phyloP scores from a whole-genome alignment of 371 early-diverging fungal genomes.

The Saksenaea oblongispora region DNA sequence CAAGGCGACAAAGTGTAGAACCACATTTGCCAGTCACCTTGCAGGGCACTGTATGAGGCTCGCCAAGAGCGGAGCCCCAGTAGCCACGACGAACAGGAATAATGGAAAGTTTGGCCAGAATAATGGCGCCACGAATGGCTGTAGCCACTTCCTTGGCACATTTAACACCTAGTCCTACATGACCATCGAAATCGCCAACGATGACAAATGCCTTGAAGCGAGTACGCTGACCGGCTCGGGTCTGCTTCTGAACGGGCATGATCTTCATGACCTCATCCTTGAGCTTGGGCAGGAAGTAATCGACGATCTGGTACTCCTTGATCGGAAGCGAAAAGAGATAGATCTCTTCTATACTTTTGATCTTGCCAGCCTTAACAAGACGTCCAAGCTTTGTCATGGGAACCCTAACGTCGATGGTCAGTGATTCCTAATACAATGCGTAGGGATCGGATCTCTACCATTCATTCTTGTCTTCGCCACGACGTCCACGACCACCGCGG shows the following conservation, averaged over 20 bases:
- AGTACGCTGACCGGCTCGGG: slow-evolving; percentile 99
- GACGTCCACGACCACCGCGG: slow-evolving; percentile 78
- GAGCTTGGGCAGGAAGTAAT: slow-evolving; percentile 94
- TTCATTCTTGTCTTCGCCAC: slow-evolving; percentile 88
- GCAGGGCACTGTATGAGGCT: slow-evolving; percentile 98
- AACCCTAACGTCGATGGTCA: slow-evolving; percentile 49
- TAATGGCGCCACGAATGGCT: slow-evolving; percentile 98
- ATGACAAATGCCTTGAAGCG: slow-evolving; percentile 99
- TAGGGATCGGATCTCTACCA: slow-evolving; percentile 46
- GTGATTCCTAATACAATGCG: neutral
- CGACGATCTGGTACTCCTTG: slow-evolving; percentile 99
- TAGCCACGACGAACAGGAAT: slow-evolving; percentile 99
- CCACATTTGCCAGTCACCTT: slow-evolving; percentile 99
- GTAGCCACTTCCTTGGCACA: slow-evolving; percentile 99
- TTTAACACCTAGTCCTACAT: slow-evolving; percentile 99
- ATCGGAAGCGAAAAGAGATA: slow-evolving; percentile 98
- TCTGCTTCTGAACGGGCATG: slow-evolving; percentile 99
- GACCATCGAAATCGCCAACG: slow-evolving; percentile 98
- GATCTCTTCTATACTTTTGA: slow-evolving; percentile 94
- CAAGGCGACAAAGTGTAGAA: slow-evolving; percentile 92
- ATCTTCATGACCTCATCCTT: slow-evolving; percentile 99
- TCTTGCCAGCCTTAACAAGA: slow-evolving; percentile 93
- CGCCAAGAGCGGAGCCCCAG: slow-evolving; percentile 98
- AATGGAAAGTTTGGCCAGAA: slow-evolving; percentile 98
- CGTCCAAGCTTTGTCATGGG: slow-evolving; percentile 98